phyloP scores from a whole-genome alignment of 257 asterid species.

The Jaltomata sinuosa region DNA sequence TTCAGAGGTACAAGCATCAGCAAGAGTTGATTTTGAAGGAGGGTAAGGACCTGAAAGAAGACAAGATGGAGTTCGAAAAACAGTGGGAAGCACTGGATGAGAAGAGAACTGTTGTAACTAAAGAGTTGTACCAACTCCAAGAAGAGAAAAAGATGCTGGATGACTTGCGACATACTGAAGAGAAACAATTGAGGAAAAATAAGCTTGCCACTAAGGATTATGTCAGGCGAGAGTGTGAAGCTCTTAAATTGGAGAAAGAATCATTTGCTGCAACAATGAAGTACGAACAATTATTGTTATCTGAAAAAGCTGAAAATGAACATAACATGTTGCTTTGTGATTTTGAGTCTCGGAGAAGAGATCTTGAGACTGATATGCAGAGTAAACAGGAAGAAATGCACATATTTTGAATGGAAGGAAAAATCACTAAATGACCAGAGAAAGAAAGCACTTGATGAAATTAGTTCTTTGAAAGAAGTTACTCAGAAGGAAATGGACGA shows the following conservation, averaged over 20 bases:
- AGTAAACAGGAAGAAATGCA: constrained; percentile 55
- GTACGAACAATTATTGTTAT: constrained; percentile 41
- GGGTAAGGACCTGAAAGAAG: constrained; percentile 53
- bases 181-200: constrained; percentile 43
- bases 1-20: constrained; percentile 46
- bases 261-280: constrained; percentile 58
- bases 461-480: constrained; percentile 38
- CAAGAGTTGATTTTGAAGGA: constrained; percentile 47
- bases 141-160: constrained; percentile 41
- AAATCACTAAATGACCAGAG: constrained; percentile 39
- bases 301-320: constrained; percentile 39
- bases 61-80: constrained; percentile 62
- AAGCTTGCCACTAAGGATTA: constrained; percentile 44
- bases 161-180: constrained; percentile 28
- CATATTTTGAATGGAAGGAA: constrained; percentile 45
- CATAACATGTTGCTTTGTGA: constrained; percentile 41
- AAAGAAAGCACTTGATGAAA: constrained; percentile 29
- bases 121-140: constrained; percentile 33
- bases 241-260: constrained; percentile 58
- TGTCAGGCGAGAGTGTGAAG: constrained; percentile 53
- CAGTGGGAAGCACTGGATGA: constrained; percentile 83
- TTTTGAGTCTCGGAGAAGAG: constrained; percentile 40
- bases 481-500: constrained; percentile 34
- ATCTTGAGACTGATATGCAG: constrained; percentile 64
- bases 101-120: constrained; percentile 42